phyloP scores from a whole-genome alignment of 805 yeast genomes.

The Myxozyma kluyveri region DNA sequence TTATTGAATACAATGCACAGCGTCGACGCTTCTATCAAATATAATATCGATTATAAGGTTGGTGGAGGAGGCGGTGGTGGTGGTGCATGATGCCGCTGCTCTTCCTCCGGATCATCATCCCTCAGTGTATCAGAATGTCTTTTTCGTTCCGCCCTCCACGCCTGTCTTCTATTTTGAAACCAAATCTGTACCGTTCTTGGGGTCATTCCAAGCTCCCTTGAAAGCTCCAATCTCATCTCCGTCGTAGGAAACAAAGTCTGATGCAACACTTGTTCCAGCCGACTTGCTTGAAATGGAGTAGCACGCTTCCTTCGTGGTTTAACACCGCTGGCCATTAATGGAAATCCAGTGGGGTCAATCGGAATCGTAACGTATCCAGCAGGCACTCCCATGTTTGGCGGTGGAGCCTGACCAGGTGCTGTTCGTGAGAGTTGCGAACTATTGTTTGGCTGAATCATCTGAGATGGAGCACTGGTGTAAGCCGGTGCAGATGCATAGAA shows the following conservation, averaged over 20 bases:
- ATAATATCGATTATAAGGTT: too few relatives aligned
- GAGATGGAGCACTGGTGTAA: background rate
- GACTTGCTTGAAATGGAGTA: conserved; percentile 72
- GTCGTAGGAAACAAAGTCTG: conserved; percentile 76
- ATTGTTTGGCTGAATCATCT: background rate
- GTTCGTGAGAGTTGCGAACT: background rate
- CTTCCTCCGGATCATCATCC: background rate
- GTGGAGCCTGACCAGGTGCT: background rate
- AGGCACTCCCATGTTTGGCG: background rate
- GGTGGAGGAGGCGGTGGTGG: background rate
- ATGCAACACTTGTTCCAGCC: conserved; percentile 68
- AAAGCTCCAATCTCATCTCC: conserved; percentile 64
- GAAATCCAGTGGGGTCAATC: background rate
- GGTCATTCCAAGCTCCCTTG: conserved; percentile 73
- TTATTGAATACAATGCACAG: too few relatives aligned
- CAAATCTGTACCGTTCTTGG: conserved; percentile 83
- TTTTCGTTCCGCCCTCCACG: conserved; percentile 33
- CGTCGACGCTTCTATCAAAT: too few relatives aligned
- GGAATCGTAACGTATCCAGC: background rate
- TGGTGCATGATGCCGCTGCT: background rate
- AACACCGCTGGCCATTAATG: conserved; percentile 7
- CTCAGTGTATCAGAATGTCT: conserved; percentile 1
- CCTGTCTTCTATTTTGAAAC: conserved; percentile 68
- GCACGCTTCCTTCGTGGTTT: conserved; percentile 63
- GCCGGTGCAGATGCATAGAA: background rate